phyloP scores from a whole-genome alignment of 2,329 filamentous ascomycete species.

The Aspergillus clavatus region DNA sequence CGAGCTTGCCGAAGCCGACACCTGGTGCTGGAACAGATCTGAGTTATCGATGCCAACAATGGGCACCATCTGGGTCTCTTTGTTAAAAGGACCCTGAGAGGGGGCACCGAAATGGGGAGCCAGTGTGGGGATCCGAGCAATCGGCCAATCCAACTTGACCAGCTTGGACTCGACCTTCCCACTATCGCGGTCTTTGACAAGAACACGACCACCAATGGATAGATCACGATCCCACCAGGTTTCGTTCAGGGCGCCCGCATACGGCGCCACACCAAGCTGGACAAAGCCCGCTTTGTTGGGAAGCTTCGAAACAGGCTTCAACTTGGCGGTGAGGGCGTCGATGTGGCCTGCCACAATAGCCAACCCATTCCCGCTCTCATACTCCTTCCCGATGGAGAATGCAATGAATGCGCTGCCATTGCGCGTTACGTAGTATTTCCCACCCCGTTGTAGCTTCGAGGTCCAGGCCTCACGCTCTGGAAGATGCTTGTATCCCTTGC shows the following conservation, averaged over 20 bases:
- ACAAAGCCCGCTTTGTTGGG: conserved; percentile 79
- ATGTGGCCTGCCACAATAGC: conserved; percentile 89
- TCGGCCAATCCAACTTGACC: conserved; percentile 90
- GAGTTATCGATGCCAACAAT: conserved; percentile 84
- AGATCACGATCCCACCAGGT: conserved; percentile 99
- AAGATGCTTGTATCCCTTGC: conserved; percentile 69
- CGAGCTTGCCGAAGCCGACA: conserved; percentile 23
- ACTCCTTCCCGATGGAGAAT: conserved; percentile 75
- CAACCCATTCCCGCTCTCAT: conserved; percentile 78
- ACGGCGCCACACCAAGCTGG: conserved; percentile 87
- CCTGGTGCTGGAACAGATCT: conserved; percentile 41
- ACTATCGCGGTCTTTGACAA: conserved; percentile 67
- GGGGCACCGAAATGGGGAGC: conserved; percentile 88
- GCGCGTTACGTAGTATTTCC: conserved; percentile 82
- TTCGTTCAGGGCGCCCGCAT: conserved; percentile 77
- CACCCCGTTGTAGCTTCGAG: conserved; percentile 65
- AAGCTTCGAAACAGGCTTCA: conserved; percentile 87
- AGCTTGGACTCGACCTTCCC: conserved; percentile 76
- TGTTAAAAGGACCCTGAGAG: conserved; percentile 64
- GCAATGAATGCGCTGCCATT: conserved; percentile 84
- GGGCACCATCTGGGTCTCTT: conserved; percentile 89
- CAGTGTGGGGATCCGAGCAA: conserved; percentile 85
- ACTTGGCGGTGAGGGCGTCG: conserved; percentile 80
- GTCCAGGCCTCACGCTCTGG: conserved; percentile 75
- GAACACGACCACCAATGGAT: conserved; percentile 80